Percentiles rank a stretch among this genome's conserved stretches.
phyloP scores from a whole-genome alignment of 352 stramenopile genomes.

The Globisporangium parvum region DNA sequence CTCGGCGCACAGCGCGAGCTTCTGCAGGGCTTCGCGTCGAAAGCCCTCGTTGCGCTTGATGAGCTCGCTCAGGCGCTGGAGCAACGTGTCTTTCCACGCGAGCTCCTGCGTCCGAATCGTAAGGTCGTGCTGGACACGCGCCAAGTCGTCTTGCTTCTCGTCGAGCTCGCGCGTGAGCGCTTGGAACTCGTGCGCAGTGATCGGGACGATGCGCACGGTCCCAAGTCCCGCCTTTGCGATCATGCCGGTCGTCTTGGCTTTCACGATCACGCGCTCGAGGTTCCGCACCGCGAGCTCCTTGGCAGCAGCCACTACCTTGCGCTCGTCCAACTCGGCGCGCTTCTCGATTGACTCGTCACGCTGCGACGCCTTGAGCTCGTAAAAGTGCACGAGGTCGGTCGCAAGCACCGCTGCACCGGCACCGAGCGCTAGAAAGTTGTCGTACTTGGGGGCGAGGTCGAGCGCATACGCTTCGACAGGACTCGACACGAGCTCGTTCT shows the following conservation, averaged over 20 bases:
- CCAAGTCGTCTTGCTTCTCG: slow-evolving; percentile 37
- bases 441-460: slow-evolving; percentile 31
- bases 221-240: slow-evolving; percentile 64
- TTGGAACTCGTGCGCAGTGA: slow-evolving; percentile 37
- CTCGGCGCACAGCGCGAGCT: slow-evolving; percentile 28
- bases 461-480: slow-evolving; percentile 48
- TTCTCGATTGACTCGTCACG: slow-evolving; percentile 35
- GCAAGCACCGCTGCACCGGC: slow-evolving; percentile 31
- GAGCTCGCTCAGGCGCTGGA: slow-evolving; percentile 57
- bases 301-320: slow-evolving; percentile 15
- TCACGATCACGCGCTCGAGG: slow-evolving; percentile 52
- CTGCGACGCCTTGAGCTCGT: slow-evolving; percentile 49
- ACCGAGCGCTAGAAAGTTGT: slow-evolving; percentile 30
- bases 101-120: slow-evolving; percentile 32
- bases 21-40: slow-evolving; percentile 31
- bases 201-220: slow-evolving; percentile 60
- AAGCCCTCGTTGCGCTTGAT: slow-evolving; percentile 72
- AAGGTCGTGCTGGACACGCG: slow-evolving; percentile 33
- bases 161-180: slow-evolving; percentile 35
- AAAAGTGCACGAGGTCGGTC: slow-evolving; percentile 48
- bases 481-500: slow-evolving; percentile 54
- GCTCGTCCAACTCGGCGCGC: slow-evolving; percentile 24
- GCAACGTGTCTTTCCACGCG: slow-evolving; percentile 53
- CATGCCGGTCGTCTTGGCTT: slow-evolving; percentile 62
- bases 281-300: slow-evolving; percentile 50